These are phyloP conservation scores for Claviceps sp. DNA, from an alignment of 2,329 filamentous ascomycete genomes.

Conservation along the genomic window DNA sequence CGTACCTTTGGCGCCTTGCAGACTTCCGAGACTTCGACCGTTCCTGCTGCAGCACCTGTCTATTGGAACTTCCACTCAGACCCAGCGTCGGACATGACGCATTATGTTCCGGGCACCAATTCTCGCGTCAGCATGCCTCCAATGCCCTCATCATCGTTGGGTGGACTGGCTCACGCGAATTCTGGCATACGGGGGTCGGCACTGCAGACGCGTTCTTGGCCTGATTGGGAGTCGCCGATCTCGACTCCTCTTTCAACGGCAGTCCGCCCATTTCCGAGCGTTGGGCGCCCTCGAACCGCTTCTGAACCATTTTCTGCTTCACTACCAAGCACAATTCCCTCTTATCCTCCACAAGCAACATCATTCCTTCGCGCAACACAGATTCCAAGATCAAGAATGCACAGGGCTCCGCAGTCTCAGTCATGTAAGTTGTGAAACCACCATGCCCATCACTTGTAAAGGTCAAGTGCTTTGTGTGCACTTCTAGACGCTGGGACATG, in stretches of 20 bases:
- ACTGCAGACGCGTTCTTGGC: slow-evolving; percentile 1
- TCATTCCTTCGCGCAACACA: slow-evolving; percentile 4
- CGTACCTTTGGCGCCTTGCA: slow-evolving; percentile 2
- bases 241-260: slow-evolving; percentile 11
- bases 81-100: background rate
- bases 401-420: slow-evolving; percentile 1
- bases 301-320: slow-evolving; percentile 9
- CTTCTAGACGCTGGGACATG: too few species aligned
- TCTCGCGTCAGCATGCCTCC: background rate
- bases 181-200: background rate
- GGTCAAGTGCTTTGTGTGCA: too few species aligned
- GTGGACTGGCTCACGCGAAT: background rate
- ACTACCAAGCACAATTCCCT: slow-evolving; percentile 7
- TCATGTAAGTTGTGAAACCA: slow-evolving; percentile 3
- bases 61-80: background rate
- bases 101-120: background rate
- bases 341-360: slow-evolving; percentile 6
- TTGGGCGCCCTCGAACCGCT: slow-evolving; percentile 10
- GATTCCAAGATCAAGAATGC: background rate
- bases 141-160: background rate
- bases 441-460: background rate
- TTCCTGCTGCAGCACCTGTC: background rate
- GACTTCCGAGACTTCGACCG: background rate
- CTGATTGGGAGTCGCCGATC: slow-evolving; percentile 7
- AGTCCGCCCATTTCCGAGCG: slow-evolving; percentile 6